Percentiles rank a stretch among this genome's conserved stretches.
These are phyloP conservation scores for Barnettozyma populi DNA, from an alignment of 805 yeast species.

Conservation along the genomic window DNA sequence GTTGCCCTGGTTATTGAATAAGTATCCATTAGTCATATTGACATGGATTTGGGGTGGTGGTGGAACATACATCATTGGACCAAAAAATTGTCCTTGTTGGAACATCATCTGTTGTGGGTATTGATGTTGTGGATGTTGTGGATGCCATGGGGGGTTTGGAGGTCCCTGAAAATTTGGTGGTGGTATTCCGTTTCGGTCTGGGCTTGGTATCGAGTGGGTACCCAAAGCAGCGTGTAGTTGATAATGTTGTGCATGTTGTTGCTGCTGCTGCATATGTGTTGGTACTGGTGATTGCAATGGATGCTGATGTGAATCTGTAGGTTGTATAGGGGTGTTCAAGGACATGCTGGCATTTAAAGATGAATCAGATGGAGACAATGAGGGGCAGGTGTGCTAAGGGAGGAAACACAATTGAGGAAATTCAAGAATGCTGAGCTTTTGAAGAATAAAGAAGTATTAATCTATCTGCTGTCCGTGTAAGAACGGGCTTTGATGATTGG, in stretches of 20 bases:
- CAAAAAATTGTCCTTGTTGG: not conserved
- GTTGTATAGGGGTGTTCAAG: slow-evolving; percentile 2
- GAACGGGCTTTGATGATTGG: not conserved
- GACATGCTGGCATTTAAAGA: slow-evolving; percentile 7
- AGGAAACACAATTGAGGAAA: not conserved
- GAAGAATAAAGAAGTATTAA: too few relatives aligned
- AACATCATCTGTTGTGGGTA: not conserved
- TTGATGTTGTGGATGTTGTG: not conserved
- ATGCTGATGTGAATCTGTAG: not conserved
- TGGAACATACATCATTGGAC: not conserved
- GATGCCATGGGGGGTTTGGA: slow-evolving; percentile 1
- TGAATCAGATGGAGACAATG: not conserved
- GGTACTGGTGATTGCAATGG: not conserved
- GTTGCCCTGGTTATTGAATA: not conserved
- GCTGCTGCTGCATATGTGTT: not conserved
- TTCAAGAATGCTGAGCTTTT: not conserved
- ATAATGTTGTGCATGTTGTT: slow-evolving; percentile 2
- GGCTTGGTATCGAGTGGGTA: not conserved
- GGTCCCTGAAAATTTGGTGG: not conserved
- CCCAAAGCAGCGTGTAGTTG: slow-evolving; percentile 1
- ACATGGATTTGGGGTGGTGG: slow-evolving; percentile 1
- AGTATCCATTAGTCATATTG: not conserved
- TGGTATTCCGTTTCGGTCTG: not conserved
- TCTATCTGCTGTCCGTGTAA: not conserved
- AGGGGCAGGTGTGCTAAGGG: not conserved